Conservation (phyloP, 2,329 filamentous ascomycete genomes). For the Penicillium freii region DNA sequence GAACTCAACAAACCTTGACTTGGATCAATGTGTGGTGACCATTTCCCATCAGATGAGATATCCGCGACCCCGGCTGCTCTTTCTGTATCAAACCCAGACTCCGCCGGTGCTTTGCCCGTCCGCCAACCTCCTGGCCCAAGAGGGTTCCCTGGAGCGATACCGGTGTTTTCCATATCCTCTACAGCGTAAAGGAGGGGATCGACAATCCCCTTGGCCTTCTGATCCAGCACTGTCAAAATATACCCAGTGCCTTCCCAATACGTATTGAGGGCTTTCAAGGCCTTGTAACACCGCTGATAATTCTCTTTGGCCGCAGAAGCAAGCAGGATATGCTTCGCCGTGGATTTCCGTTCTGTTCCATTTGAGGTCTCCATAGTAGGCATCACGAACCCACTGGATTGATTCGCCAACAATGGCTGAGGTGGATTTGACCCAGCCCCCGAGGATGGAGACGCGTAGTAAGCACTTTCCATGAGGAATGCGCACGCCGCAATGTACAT, state of each 20-base stretch:
- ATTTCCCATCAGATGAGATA: constrained; percentile 31
- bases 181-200: constrained; percentile 65
- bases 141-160: constrained; percentile 52
- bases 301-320: constrained; percentile 82
- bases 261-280: constrained; percentile 72
- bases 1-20: constrained; percentile 48
- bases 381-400: constrained; percentile 38
- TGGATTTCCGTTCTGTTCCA: constrained; percentile 33
- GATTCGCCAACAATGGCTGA: constrained; percentile 30
- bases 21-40: constrained; percentile 50
- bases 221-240: constrained; percentile 80
- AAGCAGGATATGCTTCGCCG: constrained; percentile 69
- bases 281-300: constrained; percentile 83
- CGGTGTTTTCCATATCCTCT: constrained; percentile 75
- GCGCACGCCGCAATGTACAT: constrained; percentile 91
- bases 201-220: constrained; percentile 82
- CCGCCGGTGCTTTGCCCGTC: constrained; percentile 33
- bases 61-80: constrained; percentile 23
- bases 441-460: constrained; percentile 66
- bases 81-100: constrained; percentile 26
- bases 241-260: constrained; percentile 89
- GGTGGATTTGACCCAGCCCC: constrained; percentile 55
- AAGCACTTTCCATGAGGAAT: constrained; percentile 77
- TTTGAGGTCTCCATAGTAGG: constrained; percentile 32
- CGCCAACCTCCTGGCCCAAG: constrained; percentile 55